These are phyloP conservation scores for Dendrobium catenatum DNA, from an alignment of 106 monocot species.

Conservation along the genomic window DNA sequence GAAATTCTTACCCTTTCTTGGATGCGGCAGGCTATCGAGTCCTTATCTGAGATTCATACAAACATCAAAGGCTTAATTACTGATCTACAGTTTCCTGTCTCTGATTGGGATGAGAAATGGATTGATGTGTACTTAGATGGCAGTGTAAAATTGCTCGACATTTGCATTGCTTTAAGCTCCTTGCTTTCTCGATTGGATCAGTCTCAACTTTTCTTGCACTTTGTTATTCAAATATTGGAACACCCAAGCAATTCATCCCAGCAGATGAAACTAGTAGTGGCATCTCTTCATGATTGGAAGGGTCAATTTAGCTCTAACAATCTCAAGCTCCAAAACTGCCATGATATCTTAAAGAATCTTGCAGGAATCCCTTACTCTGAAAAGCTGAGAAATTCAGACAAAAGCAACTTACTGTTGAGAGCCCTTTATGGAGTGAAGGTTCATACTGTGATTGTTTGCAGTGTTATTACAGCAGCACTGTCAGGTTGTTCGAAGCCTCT, in stretches of 20 bases:
- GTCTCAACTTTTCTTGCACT: conserved; percentile 47
- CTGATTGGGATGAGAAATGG: conserved; percentile 88
- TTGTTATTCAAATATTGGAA: conserved; percentile 39
- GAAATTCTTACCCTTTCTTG: conserved; percentile 59
- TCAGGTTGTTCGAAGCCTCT: conserved; percentile 31
- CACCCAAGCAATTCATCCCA: conserved; percentile 13
- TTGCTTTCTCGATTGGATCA: conserved; percentile 68
- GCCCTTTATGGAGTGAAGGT: conserved; percentile 73
- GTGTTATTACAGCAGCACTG: conserved; percentile 35
- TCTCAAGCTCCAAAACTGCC: conserved; percentile 42
- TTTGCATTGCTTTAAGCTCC: conserved; percentile 67
- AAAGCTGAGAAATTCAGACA: conserved; percentile 48
- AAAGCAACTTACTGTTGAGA: conserved; percentile 59
- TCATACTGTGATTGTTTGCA: conserved; percentile 45
- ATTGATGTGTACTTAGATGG: conserved; percentile 68
- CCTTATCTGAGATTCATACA: conserved; percentile 44
- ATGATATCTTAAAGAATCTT: conserved; percentile 28
- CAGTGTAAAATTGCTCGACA: conserved; percentile 77
- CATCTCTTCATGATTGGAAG: conserved; percentile 53
- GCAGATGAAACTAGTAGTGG: conserved; percentile 24
- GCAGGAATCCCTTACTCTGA: conserved; percentile 17
- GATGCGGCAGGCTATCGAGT: conserved; percentile 51
- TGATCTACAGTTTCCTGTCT: conserved; percentile 71
- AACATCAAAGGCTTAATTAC: conserved; percentile 46
- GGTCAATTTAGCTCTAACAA: conserved; percentile 17